These are phyloP conservation scores for Pyrus betulifolia DNA, from an alignment of 306 rosid species.

Conservation along the genomic window DNA sequence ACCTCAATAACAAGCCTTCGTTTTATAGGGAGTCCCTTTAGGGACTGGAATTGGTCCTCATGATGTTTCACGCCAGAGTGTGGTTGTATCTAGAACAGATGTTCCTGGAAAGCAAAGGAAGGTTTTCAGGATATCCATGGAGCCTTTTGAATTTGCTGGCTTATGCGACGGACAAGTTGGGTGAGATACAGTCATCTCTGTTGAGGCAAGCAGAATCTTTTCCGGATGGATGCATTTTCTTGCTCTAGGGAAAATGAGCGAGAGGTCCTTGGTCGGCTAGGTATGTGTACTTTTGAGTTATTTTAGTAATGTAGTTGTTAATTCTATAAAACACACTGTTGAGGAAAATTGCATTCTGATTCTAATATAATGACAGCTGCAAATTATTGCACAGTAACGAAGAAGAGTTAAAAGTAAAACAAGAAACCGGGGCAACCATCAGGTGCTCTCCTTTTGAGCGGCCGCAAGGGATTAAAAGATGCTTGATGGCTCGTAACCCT, in stretches of 20 bases:
- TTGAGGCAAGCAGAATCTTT: constrained; percentile 55
- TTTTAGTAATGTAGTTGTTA: neutral
- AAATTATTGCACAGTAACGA: constrained; percentile 40
- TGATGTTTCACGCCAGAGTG: constrained; percentile 73
- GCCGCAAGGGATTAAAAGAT: constrained; percentile 55
- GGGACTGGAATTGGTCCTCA: constrained; percentile 91
- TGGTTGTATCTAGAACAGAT: constrained; percentile 84
- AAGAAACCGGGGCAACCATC: constrained; percentile 91
- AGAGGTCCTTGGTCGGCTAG: constrained; percentile 96
- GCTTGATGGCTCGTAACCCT: constrained; percentile 77
- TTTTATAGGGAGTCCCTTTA: constrained; percentile 80
- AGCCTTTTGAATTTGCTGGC: constrained; percentile 63
- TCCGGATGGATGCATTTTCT: constrained; percentile 61
- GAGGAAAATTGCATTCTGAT: neutral
- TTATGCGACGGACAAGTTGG: constrained; percentile 65
- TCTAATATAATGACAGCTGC: constrained; percentile 16
- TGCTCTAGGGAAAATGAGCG: constrained; percentile 74
- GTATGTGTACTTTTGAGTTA: constrained; percentile 20
- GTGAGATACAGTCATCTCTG: constrained; percentile 76
- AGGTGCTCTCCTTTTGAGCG: constrained; percentile 84
- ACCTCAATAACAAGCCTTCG: neutral
- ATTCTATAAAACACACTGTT: too few relatives aligned
- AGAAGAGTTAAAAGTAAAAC: constrained; percentile 77
- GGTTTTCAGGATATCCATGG: constrained; percentile 85
- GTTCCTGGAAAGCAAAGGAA: constrained; percentile 92